Conservation (phyloP, 2,329 filamentous ascomycete species). For the Cyclaneusma minus region DNA sequence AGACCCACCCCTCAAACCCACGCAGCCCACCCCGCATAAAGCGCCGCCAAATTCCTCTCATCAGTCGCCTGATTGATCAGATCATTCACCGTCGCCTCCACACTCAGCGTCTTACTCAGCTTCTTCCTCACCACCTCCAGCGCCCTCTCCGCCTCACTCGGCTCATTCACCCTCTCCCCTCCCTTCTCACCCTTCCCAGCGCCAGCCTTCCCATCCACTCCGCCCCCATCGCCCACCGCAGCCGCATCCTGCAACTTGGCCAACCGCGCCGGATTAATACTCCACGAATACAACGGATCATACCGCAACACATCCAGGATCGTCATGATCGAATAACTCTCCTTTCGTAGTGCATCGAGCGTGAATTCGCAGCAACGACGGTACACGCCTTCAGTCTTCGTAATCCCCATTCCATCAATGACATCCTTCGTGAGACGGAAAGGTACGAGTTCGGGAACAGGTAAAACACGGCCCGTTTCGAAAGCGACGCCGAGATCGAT, state of each 20-base stretch:
- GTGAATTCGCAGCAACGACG: slow-evolving; percentile 97
- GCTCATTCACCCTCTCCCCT: slow-evolving; percentile 33
- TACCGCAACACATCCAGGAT: slow-evolving; percentile 96
- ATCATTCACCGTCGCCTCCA: slow-evolving; percentile 90
- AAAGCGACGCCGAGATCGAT: slow-evolving; percentile 97
- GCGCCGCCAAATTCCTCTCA: slow-evolving; percentile 75
- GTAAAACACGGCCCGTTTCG: slow-evolving; percentile 87
- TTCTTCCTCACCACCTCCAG: slow-evolving; percentile 93
- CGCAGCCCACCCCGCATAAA: slow-evolving; percentile 76
- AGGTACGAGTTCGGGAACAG: slow-evolving; percentile 87
- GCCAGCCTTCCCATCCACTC: slow-evolving; percentile 13
- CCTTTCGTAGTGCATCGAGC: slow-evolving; percentile 82
- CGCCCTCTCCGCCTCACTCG: slow-evolving; percentile 77
- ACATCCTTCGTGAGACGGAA: slow-evolving; percentile 91
- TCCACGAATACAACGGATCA: slow-evolving; percentile 94
- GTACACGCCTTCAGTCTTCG: slow-evolving; percentile 90
- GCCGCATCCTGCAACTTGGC: slow-evolving; percentile 47
- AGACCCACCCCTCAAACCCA: too few relatives aligned
- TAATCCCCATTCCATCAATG: slow-evolving; percentile 93
- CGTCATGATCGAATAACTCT: slow-evolving; percentile 96
- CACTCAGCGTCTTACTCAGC: slow-evolving; percentile 81
- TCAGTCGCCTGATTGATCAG: slow-evolving; percentile 92
- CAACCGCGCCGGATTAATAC: slow-evolving; percentile 56
- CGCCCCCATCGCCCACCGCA: slow-evolving; percentile 14
- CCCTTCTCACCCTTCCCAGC: slow-evolving; percentile 19